phyloP scores from a whole-genome alignment of 768 basidiomycete genomes.

The Mycena kentingensis region DNA sequence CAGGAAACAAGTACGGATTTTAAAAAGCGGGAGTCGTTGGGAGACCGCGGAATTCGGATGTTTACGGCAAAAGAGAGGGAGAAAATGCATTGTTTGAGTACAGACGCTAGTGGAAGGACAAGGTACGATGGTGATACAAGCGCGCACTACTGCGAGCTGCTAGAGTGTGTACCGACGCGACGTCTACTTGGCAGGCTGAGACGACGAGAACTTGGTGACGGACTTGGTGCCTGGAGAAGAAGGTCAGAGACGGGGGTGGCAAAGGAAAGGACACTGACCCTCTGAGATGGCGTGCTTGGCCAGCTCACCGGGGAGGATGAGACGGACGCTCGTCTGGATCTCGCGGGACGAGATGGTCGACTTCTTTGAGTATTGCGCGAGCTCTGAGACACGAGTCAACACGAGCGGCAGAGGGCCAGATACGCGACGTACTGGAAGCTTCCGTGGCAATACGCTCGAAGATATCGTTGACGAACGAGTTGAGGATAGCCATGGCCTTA shows the following conservation, averaged over 20 bases:
- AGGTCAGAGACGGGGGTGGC: neutral
- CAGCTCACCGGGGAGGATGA: constrained; percentile 95
- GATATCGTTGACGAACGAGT: constrained; percentile 95
- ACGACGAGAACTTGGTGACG: constrained; percentile 63
- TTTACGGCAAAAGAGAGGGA: neutral
- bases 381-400: constrained; percentile 52
- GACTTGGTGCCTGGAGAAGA: constrained; percentile 18
- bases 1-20: constrained; percentile 93
- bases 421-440: constrained; percentile 69
- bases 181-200: constrained; percentile 36
- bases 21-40: too few species aligned
- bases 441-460: constrained; percentile 93
- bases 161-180: constrained; percentile 14
- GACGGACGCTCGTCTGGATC: constrained; percentile 95
- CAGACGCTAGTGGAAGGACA: constrained; percentile 8
- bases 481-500: constrained; percentile 97
- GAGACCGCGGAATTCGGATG: too few species aligned
- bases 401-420: neutral
- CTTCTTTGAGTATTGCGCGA: constrained; percentile 97
- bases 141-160: constrained; percentile 6
- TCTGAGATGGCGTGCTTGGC: constrained; percentile 92
- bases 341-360: constrained; percentile 98
- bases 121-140: constrained; percentile 19
- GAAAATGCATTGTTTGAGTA: neutral
- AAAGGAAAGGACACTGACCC: constrained; percentile 42